Evolutionary conservation across 208 protist species (phyloP), one percentile per base, ranked within the genome.

Genomic region (Leishmania tropica): DNA sequence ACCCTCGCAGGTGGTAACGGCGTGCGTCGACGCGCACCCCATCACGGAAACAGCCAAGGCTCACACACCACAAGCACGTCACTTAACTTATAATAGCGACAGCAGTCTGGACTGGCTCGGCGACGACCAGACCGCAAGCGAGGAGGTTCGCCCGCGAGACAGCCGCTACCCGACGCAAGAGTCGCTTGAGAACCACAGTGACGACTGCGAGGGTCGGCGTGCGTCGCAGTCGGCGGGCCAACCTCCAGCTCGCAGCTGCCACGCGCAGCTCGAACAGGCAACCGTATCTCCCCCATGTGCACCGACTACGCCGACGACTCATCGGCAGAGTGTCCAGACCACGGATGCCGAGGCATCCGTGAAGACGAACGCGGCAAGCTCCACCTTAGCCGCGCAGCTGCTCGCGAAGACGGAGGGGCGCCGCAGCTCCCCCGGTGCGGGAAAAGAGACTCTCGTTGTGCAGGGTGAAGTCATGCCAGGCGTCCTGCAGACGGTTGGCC

Each of bases 141-240:
- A 45, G 28, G 71, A 81, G 54, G 40, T 19, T 28, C 68, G 17
- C 54, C 60, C 60, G 56, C 71, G 76, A 28, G 24, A 64, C 35
- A 74, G 70, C 60, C 71, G 54, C 51, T 51, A 76, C 54, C 47
- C 75, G 21, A 45, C 60, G 24, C 56, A 80, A 65, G 75, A 84
- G 11, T 51, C 56, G 21, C 45, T 71, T 65, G 58, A 79, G 24
- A 47, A 48, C 28, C 47, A 62, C 47, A 70, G 11, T 48, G 76
- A 76, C 45, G 17, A 35, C 47, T 48, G n/a, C 28, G 67, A 71
- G 21, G 47, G 28, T 62, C 56, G 54, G 53, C 28, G 47, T 2
- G 67, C 48, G 54, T 40, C 35, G 76, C 47, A 65, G 58, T 71
- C 68, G 7, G 56, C 53, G 21, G 68, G 77, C 40, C 76, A 58